Base-by-base conservation (phyloP, 2,329 filamentous ascomycete species). In the Dothiorella sarmentorum region DNA sequence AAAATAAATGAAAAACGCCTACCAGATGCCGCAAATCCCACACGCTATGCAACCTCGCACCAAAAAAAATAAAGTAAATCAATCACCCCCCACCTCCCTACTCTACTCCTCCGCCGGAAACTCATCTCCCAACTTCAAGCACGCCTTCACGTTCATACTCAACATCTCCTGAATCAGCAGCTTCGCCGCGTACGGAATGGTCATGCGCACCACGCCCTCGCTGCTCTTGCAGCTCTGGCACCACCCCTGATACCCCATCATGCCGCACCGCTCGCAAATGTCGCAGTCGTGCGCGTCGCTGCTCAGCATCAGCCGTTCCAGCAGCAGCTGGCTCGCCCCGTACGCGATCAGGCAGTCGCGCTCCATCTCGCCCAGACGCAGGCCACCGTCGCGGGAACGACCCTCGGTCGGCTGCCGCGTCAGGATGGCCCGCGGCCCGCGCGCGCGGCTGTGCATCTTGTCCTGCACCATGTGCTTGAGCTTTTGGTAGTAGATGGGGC, bases 391-490 rank as follows among this genome's bases (percentile, higher is more conserved):
- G 59, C 93, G 81, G 7, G 92, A 96, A 67, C 94, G 86, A 80
- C 94, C 94, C 78, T 99, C 94, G 0, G 93, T 99, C 0, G 94
- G 94, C 73, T 99, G 94, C 9, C 94, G 86, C 0, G 94, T 99
- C 24, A 99, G 81, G 63, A 96, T 94, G 24, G 93, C 93, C 11
- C 90, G 84, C 0, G 94, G 95, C 0, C 95, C 95, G 13, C 91
- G 87, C 2, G 93, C 87, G 62, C 94, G 90, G 29, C 90, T 93
- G 76, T 99, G 94, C 94, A 99, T 97, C 78, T 99, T 99, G 73
- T 99, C 94, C 74, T 97, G 92, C 3, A 99, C 94, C 94, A 99
- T 99, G 82, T 99, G 94, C 83, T 99, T 99, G 64, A 99, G 85
- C 65, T 96, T 96, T 79, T 99, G 94, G 79, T 99, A 99, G 80